These are phyloP conservation scores for Dactylis glomerata DNA, from an alignment of 176 grass and related monocot species.

Conservation along the genomic window DNA sequence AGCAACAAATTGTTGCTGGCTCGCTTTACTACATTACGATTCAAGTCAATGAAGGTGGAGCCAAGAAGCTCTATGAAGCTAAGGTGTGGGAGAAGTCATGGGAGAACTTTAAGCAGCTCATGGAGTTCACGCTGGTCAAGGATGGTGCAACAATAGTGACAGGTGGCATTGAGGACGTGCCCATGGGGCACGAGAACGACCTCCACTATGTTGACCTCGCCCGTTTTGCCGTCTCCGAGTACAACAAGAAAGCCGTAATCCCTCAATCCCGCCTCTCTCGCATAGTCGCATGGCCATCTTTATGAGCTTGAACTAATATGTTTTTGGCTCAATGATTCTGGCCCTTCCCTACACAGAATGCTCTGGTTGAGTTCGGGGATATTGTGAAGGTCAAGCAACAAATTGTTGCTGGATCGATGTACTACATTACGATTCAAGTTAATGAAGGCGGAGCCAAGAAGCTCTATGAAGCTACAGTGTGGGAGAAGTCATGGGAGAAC, in stretches of 20 bases:
- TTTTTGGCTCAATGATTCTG: no score
- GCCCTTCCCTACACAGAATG: no score
- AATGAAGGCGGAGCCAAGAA: conserved; percentile 48
- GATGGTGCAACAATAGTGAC: no score
- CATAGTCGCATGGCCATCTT: no score
- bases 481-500: conserved; percentile 60
- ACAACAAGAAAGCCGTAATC: no score
- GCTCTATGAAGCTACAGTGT: conserved; percentile 70
- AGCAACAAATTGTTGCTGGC: conserved; percentile 59
- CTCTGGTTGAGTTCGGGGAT: conserved; percentile 40
- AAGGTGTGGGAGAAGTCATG: no score
- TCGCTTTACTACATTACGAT: conserved; percentile 53
- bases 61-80: not conserved
- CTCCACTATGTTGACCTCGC: no score
- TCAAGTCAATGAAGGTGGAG: conserved; percentile 42
- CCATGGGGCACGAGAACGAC: no score
- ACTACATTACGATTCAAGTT: conserved; percentile 56
- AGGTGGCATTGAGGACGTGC: no score
- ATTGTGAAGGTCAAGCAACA: conserved; percentile 59
- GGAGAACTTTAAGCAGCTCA: conserved; percentile 10
- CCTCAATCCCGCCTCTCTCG: no score
- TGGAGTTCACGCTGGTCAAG: conserved; percentile 56
- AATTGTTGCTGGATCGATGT: conserved; percentile 56
- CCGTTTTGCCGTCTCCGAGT: no score
- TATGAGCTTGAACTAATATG: conserved; percentile 11